Evolutionary conservation across 139 green algal genomes (phyloP).

Genomic region (Picochlorum sp.): DNA sequence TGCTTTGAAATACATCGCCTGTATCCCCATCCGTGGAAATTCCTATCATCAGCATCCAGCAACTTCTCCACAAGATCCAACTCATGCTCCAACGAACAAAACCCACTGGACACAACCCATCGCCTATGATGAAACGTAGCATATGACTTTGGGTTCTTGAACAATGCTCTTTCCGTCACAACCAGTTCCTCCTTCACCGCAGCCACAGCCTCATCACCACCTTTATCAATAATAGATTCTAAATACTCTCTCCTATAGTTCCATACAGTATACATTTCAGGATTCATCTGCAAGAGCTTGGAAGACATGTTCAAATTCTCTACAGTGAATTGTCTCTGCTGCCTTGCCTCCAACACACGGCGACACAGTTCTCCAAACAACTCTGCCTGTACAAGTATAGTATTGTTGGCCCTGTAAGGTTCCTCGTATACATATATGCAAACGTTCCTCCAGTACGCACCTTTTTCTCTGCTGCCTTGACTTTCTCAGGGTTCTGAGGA

Average conservation of each 20-base stretch:
- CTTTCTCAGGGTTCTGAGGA: constrained; percentile 17
- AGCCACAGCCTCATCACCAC: constrained; percentile 32
- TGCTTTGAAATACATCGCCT: constrained; percentile 53
- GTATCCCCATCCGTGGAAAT: constrained; percentile 96
- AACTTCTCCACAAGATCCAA: constrained; percentile 47
- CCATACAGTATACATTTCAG: constrained; percentile 90
- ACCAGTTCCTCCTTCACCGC: constrained; percentile 46
- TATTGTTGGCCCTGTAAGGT: too few species aligned
- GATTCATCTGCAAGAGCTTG: constrained; percentile 66
- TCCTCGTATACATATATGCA: background rate
- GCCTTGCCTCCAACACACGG: constrained; percentile 40
- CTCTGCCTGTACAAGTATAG: constrained; percentile 20
- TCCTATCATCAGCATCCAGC: constrained; percentile 77
- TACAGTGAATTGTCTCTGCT: constrained; percentile 10
- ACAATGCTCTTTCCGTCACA: constrained; percentile 49
- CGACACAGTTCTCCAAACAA: constrained; percentile 33
- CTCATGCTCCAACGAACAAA: constrained; percentile 44
- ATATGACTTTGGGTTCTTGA: constrained; percentile 90
- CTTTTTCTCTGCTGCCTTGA: constrained; percentile 28
- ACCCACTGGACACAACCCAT: constrained; percentile 61
- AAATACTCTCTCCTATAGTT: constrained; percentile 74
- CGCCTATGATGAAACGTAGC: constrained; percentile 87
- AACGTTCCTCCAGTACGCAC: constrained; percentile 4
- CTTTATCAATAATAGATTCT: constrained; percentile 16
- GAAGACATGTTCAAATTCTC: constrained; percentile 30